Evolutionary conservation across 768 basidiomycete species (phyloP), one percentile per base, ranked within the genome.

Genomic region (Amanita rubescens): DNA sequence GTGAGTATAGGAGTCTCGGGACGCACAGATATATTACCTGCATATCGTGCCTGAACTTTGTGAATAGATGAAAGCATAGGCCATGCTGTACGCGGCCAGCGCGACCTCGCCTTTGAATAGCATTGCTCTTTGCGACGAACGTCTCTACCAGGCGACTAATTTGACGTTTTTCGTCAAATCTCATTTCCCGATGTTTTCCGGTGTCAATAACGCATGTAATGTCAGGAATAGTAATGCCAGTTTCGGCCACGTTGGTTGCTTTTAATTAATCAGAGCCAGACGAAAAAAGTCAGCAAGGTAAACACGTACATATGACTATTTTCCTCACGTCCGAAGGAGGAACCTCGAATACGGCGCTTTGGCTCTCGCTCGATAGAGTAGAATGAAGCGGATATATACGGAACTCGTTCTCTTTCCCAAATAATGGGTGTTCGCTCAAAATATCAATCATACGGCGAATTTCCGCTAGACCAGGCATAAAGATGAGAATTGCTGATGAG

Each of bases 121-220:
- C 94, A 65, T 96, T 96, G 63, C 90, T 94, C 67, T 79, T 84
- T 5, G 94, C 88, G 44, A 99, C 80, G 62, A 87, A 97, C 0
- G 90, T 91, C 67, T 98, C 94, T 6, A 94, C 79, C 24, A 99
- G 71, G 20, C 93, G 81, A 53, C 92, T 95, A 56, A 96, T 82
- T 63, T 97, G 95, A 12, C 96, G 82, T 69, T 97, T 97, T 72
- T 99, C 95, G 63, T 99, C 94, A 62, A 94, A 97, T 85, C 87
- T 82, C 87, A 96, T 96, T 71, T 96, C 94, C 59, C 91, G 79
- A 65, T 96, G 93, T 62, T 90, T 93, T 45, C 94, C 94, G 0
- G 85, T 81, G 63, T 99, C 95, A 55, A 98, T 92, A 20, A 97
- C 95, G 59, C 92, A 94, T 8, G 94, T 95, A 55, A 96, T 90